A percentile compares a stretch with the other conserved stretches of the same genome.
Conservation (phyloP, 148 eudicot genomes). For the Amaranthus hypochondriacus region DNA sequence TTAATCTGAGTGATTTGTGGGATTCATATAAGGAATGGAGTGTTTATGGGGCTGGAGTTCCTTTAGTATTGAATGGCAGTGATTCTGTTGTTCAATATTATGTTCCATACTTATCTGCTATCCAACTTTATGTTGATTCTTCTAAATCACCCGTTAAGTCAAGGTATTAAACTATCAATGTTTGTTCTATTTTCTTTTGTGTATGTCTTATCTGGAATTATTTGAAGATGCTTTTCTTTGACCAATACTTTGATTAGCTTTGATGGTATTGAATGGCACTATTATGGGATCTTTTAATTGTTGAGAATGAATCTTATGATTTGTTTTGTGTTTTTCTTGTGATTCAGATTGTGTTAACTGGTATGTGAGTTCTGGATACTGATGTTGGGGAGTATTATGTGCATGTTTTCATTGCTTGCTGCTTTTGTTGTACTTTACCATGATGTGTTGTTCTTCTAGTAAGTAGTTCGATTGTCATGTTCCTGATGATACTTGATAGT, state of each 20-base stretch:
- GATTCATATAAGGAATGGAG: constrained; percentile 87
- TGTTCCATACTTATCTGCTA: constrained; percentile 74
- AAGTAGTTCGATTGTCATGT: not conserved
- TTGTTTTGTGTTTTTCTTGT: not conserved
- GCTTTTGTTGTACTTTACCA: not conserved
- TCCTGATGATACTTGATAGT: not conserved
- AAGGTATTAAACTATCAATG: constrained; percentile 16
- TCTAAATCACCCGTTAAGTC: constrained; percentile 34
- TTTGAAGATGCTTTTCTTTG: not conserved
- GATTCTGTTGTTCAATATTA: constrained; percentile 75
- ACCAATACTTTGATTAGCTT: not conserved
- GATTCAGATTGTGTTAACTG: not conserved
- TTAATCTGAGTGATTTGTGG: constrained; percentile 72
- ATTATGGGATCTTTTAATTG: not conserved
- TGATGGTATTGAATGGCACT: not conserved
- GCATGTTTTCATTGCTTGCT: not conserved
- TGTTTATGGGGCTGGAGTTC: constrained; percentile 89
- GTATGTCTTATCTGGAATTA: no score
- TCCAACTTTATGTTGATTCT: constrained; percentile 55
- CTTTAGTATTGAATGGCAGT: constrained; percentile 61
- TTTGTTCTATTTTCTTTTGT: no score
- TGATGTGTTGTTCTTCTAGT: not conserved
- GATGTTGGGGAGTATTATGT: not conserved
- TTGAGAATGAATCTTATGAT: not conserved
- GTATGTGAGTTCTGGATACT: not conserved